Percentiles rank a stretch among this genome's conserved stretches.
Conservation (phyloP, 2,329 filamentous ascomycete genomes). For the Rhinocladiella mackenziei region DNA sequence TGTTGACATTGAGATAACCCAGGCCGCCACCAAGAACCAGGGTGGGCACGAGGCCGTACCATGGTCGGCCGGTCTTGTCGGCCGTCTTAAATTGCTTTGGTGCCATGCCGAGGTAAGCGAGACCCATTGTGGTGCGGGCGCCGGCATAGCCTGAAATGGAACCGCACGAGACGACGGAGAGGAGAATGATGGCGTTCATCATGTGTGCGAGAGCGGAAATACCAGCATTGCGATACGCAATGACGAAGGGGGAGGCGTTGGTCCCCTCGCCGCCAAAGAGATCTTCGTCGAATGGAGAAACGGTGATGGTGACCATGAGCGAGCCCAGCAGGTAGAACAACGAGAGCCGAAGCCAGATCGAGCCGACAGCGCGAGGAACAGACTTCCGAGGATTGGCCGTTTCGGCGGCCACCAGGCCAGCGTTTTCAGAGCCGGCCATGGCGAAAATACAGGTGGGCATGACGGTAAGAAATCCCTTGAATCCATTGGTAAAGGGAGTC, state of each 20-base stretch:
- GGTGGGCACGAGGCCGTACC: conserved; percentile 56
- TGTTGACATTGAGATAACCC: conserved; percentile 44
- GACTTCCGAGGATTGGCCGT: conserved; percentile 42
- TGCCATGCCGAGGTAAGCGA: conserved; percentile 41
- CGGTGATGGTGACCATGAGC: conserved; percentile 45
- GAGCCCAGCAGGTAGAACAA: conserved; percentile 47
- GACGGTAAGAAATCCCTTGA: conserved; percentile 42
- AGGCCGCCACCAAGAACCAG: conserved; percentile 62
- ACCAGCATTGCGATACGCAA: conserved; percentile 64
- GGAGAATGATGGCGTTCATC: conserved; percentile 71
- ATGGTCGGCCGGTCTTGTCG: conserved; percentile 31
- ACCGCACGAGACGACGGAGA: conserved; percentile 64
- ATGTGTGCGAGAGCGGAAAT: conserved; percentile 64
- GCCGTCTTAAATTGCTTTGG: conserved; percentile 38
- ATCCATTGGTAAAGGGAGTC: conserved; percentile 43
- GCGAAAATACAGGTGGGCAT: conserved; percentile 40
- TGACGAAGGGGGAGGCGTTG: conserved; percentile 56
- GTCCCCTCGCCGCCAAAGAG: conserved; percentile 43
- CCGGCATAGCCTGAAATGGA: conserved; percentile 60
- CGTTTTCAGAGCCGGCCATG: conserved; percentile 45
- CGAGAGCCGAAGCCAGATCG: conserved; percentile 45
- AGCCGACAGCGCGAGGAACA: conserved; percentile 44
- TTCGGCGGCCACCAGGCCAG: conserved; percentile 44
- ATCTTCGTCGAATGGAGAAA: conserved; percentile 39
- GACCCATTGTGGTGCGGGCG: conserved; percentile 48